Evolutionary conservation across 495 filamentous ascomycete species (phyloP), one percentile per base, ranked within the genome.

Genomic region (Monascus purpureus): DNA sequence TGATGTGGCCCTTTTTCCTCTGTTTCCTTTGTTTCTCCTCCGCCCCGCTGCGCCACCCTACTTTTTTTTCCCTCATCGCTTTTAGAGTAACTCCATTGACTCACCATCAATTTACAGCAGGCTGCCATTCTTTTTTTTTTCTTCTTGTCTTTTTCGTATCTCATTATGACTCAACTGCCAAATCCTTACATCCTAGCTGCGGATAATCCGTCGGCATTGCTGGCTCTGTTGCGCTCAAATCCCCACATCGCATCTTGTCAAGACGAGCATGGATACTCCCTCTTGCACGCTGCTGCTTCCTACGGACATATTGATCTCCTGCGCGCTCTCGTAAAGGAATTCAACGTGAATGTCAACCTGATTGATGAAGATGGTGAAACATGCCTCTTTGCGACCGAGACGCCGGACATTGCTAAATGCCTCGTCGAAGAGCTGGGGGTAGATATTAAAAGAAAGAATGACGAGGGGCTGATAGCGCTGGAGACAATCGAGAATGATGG

Each of bases 281-380:
- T 95, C 13, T 59, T 96, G 13, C 90, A 97, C 53, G 92, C 90
- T 14, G 82, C 88, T 5, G 72, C 79, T 18, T 95, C 87, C 39
- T 97, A 97, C 65, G 77, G 75, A 46, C 84, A 94, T 41, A 55
- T 77, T 19, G 71, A 77, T 32, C 77, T 96, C 16, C 72, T 95
- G 6, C 77, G 77, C 26, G 56, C 73, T 1, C 72, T 97, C 1
- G 68, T 92, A n/a, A 60, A 66, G 19, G 81, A 81, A 9, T 86
- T 82, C 54, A 57, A 77, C 14, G 83, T 83, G 7, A 58, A 84
- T 37, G 72, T 81, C 18, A 79, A 95, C 46, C 56, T 95, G 25
- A 65, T 66, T 32, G 90, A 95, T 44, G 77, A 87, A 48, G 90
- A 96, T 49, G 75, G 74, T 30, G 90, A 97, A 53, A 94, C 88